phyloP scores from a whole-genome alignment of 805 yeast genomes.

The Naumovozyma castellii region DNA sequence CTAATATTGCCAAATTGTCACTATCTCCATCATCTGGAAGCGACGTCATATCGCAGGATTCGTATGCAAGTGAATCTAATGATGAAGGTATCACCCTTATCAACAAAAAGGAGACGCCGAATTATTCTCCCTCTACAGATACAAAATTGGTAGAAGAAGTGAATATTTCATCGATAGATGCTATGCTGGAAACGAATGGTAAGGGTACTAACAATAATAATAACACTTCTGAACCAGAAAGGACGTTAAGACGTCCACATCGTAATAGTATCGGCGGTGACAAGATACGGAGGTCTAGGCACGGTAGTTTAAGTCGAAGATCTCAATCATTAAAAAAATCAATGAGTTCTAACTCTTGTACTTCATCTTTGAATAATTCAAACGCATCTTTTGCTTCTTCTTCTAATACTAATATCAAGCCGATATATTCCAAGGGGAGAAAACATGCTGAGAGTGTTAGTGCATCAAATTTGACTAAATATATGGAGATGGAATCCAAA shows the following conservation, averaged over 20 bases:
- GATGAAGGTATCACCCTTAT: conserved; percentile 1
- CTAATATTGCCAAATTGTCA: conserved; percentile 15
- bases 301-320: neutral
- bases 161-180: conserved; percentile 7
- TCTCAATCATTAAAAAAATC: neutral
- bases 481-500: conserved; percentile 6
- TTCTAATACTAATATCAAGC: neutral
- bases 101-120: conserved; percentile 1
- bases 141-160: neutral
- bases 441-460: conserved; percentile 21
- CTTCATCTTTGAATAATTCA: conserved; percentile 5
- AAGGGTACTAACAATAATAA: neutral
- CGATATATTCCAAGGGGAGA: conserved; percentile 6
- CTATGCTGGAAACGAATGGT: conserved; percentile 4
- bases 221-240: neutral
- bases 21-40: conserved; percentile 10
- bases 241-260: neutral
- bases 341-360: neutral
- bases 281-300: neutral
- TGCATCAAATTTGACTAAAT: conserved; percentile 10
- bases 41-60: conserved; percentile 12
- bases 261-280: neutral
- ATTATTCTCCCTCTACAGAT: conserved; percentile 1
- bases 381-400: conserved; percentile 4
- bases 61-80: conserved; percentile 5